Percentiles rank a stretch among this genome's conserved stretches.
Evolutionary conservation across 805 yeast species (phyloP).

Genomic region (Nakazawaea laoshanensis): DNA sequence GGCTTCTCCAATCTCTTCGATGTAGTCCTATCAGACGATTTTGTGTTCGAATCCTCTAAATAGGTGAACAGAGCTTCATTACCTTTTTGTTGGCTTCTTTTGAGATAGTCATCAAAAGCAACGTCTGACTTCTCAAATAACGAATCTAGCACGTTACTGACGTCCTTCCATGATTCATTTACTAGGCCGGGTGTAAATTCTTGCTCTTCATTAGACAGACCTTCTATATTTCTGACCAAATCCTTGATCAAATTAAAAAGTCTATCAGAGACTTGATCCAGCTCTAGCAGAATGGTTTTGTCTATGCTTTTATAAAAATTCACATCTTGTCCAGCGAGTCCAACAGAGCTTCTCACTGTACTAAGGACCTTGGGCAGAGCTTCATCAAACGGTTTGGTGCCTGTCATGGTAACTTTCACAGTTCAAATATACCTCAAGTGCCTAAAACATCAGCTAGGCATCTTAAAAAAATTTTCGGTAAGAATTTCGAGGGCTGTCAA

Average conservation of each 20-base stretch:
- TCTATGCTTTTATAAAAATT: constrained; percentile 65
- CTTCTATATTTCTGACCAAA: constrained; percentile 29
- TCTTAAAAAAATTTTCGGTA: too few relatives aligned
- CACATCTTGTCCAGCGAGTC: constrained; percentile 75
- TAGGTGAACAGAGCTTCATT: constrained; percentile 29
- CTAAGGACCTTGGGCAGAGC: constrained; percentile 41
- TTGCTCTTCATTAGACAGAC: constrained; percentile 18
- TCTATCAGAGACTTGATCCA: constrained; percentile 31
- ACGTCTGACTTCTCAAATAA: constrained; percentile 73
- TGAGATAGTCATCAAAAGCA: constrained; percentile 48
- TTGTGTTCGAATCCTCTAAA: constrained; percentile 34
- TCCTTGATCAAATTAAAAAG: constrained; percentile 38
- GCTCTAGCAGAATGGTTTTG: constrained; percentile 26
- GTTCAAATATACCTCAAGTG: too few relatives aligned
- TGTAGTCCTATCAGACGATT: constrained; percentile 12
- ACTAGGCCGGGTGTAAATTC: constrained; percentile 35
- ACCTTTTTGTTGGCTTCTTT: constrained; percentile 13
- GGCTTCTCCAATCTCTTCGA: constrained; percentile 49
- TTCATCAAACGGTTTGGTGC: too few relatives aligned
- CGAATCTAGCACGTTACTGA: constrained; percentile 57
- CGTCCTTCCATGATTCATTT: constrained; percentile 47
- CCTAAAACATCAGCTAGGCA: too few relatives aligned
- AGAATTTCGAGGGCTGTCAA: too few relatives aligned
- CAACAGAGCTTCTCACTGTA: constrained; percentile 57
- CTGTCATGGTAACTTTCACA: too few relatives aligned